Base-by-base conservation (phyloP, 352 stramenopile genomes). In the Phytophthora melonis region DNA sequence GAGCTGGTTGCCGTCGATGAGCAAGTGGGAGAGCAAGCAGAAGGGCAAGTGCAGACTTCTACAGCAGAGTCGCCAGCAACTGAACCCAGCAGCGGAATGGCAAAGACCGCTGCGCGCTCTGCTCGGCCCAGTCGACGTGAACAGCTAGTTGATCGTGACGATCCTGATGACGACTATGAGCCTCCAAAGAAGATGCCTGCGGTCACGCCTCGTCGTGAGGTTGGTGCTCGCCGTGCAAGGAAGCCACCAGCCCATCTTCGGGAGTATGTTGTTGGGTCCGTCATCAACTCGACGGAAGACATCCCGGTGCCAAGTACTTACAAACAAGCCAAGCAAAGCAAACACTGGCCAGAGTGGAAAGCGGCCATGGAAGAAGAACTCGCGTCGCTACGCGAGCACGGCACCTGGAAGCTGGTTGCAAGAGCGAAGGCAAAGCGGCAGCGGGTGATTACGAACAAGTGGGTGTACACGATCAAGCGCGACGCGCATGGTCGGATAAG, bases 381-480 rank as follows among this genome's bases (percentile, higher is more conserved):
- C 1, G 10, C 36, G 36, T 16, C 36, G 9, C 36, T 43, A 3
- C 36, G 13, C 13, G 10, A 16, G 10, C 36, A 43, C 9, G 36
- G 36, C 10, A 43, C 36, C 36, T 43, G 36, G 36, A 43, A 43
- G 10, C 13, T 43, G 36, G 36, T 43, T 10, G 0, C 11, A 43
- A 16, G 36, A 43, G 10, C 36, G 4, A 43, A 18, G 13, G 36
- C 36, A 43, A 43, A 14, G 10, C 36, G 13, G 10, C 36, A 43
- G 36, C 30, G 30, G 6, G 30, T 32, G 30, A 34, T 34, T 34
- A 5, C 30, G 7, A 34, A 34, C 23, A 19, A 36, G 0, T 74
- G 67, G 67, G 54, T 61, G 9, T 73, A 56, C 47, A 50, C 23
- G 7, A 14, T 69, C 11, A 70, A 77, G 36, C 49, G 43, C 3